Base-by-base conservation (phyloP, 768 basidiomycete genomes). In the Tulasnella sp. region DNA sequence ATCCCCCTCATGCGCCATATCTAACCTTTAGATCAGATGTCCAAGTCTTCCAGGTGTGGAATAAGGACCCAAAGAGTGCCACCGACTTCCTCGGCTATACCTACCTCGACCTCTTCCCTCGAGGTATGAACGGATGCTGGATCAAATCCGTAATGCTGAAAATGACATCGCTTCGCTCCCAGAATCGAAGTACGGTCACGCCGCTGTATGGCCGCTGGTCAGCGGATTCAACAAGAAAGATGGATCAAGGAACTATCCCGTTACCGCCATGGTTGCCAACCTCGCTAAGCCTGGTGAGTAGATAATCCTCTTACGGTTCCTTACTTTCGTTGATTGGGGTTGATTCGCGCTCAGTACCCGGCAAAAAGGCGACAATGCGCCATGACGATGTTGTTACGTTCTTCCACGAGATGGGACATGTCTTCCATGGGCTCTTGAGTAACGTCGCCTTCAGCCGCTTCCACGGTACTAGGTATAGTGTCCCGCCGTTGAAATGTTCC, bases 361-460 rank as follows among this genome's bases (percentile, higher is more conserved):
- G 78, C 1, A 79, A 79, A 38, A 72, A 38, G 14, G 78, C 78
- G 27, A 86, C 95, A 46, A 93, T 97, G 94, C 87, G 90, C n/a
- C 94, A 95, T 80, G 91, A 92, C 82, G 93, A 95, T 79, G 94
- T 94, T 1, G 94, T 94, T 16, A 96, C 94, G 0, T 94, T 96
- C 86, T 95, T 96, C 89, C 95, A 96, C 82, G 95, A 95, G 39
- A 93, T 94, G 92, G 94, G 92, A 3, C 87, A 88, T 80, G 87
- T 86, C 38, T 87, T 87, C 84, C 88, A 88, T 80, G 86, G 86
- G 0, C 85, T 97, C 71, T 85, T 94, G 74, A 92, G 91, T 82
- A 87, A 86, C 80, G 94, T 94, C 42, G 89, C 88, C 80, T 95
- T 90, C 83, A 85, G 90, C 31, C 87, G 92, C 19, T 96, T 96